Evolutionary conservation across 163 green algal genomes (phyloP), one percentile per base, ranked within the genome.

Genomic region (Botryococcus braunii): DNA sequence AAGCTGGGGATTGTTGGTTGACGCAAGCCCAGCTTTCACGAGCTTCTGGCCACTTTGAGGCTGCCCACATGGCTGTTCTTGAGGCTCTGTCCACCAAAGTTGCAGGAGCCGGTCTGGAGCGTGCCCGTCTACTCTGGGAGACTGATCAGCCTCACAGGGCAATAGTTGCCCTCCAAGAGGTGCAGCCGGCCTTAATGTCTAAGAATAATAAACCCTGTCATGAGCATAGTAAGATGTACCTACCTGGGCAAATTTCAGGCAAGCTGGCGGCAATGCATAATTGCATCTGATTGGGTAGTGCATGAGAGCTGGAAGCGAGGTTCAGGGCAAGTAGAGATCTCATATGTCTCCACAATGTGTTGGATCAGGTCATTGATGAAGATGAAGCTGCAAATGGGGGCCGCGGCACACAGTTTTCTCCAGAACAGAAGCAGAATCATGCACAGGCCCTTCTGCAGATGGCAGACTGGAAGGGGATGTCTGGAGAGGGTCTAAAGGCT

Each of bases 71-170:
- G 6, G 85, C 89, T 1, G 76, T 87, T 1, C 84, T 95, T 36
- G 85, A 97, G 74, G 91, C 92, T 0, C 27, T 83, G 31, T 62
- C 74, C 0, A 55, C 64, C 0, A 66, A 71, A 4, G 80, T 83
- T 27, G 73, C 79, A 0, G 83, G 81, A 2, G 80, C 83, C 1
- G 69, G 73, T 11, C 52, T 97, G 62, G 88, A 97, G 77, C 79
- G 73, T n/a, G 86, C 87, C 56, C 86, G 88, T 77, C 84, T 97
- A 68, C 81, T 96, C 52, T 93, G 88, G 86, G 83, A 83, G 11
- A 81, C 74, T 57, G 86, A 84, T 31, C 74, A 88, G 64, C 71
- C 75, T 6, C 79, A 93, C 59, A 68, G 81, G 0, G 92, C 92
- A 1, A 81, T 95, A 4, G 56, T 72, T 5, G 83, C 93, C 77